Conservation (phyloP, 495 filamentous ascomycete species). For the Trichoderma asperelloides region DNA sequence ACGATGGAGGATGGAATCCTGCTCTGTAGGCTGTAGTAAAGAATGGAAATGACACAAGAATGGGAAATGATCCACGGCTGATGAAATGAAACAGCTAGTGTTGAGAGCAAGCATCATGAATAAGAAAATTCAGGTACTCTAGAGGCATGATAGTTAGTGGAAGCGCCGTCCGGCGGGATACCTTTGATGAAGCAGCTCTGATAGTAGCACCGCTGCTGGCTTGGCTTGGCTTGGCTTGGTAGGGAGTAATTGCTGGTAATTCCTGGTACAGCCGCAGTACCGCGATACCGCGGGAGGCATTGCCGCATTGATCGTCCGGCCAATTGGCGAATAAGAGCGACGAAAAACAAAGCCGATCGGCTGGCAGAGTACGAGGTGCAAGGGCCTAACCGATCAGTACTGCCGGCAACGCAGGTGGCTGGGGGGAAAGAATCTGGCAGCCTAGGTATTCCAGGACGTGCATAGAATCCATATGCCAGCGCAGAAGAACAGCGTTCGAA, state of each 20-base stretch:
- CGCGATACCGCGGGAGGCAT: background rate
- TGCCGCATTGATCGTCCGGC: slow-evolving; percentile 6
- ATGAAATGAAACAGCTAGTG: background rate
- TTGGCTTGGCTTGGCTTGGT: no score
- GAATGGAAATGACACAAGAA: background rate
- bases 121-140: background rate
- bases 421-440: no score
- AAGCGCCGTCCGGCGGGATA: background rate
- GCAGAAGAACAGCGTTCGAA: no score
- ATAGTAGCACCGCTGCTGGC: no score
- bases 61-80: background rate
- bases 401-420: no score
- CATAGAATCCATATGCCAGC: no score
- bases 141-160: background rate
- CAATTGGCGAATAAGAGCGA: background rate
- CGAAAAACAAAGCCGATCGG: background rate
- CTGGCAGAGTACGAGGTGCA: background rate
- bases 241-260: background rate
- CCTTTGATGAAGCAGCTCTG: no score
- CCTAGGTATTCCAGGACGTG: no score
- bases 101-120: background rate
- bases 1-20: no score
- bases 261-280: background rate
- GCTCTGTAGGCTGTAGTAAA: no score
- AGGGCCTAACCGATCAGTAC: no score